phyloP scores from a whole-genome alignment of 192 early-diverging fungal species.

The Coemansia sp. region DNA sequence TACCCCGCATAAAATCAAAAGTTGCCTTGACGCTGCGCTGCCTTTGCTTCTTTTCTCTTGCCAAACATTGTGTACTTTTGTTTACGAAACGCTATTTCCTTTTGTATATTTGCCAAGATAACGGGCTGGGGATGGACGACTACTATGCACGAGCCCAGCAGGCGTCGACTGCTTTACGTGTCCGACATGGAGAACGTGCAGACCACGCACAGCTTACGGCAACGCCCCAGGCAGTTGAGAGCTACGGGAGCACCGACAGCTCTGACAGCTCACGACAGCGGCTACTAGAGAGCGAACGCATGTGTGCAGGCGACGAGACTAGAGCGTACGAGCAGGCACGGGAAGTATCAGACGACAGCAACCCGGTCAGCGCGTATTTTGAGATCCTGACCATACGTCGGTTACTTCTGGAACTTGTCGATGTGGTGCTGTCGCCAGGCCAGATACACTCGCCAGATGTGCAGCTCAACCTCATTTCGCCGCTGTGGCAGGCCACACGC shows the following conservation, averaged over 20 bases:
- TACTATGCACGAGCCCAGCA: conserved; percentile 4
- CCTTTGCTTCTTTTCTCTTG: background rate
- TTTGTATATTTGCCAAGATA: too few species aligned
- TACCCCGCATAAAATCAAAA: too few species aligned
- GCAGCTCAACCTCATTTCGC: conserved; percentile 43
- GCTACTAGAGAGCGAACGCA: background rate
- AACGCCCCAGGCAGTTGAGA: background rate
- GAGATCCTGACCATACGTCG: conserved; percentile 31
- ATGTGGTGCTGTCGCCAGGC: conserved; percentile 32
- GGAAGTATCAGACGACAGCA: conserved; percentile 36
- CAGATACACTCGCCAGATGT: conserved; percentile 48
- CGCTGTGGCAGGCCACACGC: conserved; percentile 33
- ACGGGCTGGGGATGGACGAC: background rate
- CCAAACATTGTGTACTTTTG: conserved; percentile 1
- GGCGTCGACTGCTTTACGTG: conserved; percentile 4
- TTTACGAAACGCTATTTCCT: too few species aligned
- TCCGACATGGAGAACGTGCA: background rate
- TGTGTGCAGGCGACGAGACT: background rate
- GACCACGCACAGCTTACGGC: background rate
- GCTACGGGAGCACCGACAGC: background rate
- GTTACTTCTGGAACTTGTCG: conserved; percentile 39
- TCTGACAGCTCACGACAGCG: background rate
- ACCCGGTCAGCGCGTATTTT: conserved; percentile 37
- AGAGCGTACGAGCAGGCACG: background rate
- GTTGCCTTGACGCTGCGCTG: too few species aligned